phyloP scores from a whole-genome alignment of 2,329 filamentous ascomycete genomes.

The Tolypocladium pustulatum region DNA sequence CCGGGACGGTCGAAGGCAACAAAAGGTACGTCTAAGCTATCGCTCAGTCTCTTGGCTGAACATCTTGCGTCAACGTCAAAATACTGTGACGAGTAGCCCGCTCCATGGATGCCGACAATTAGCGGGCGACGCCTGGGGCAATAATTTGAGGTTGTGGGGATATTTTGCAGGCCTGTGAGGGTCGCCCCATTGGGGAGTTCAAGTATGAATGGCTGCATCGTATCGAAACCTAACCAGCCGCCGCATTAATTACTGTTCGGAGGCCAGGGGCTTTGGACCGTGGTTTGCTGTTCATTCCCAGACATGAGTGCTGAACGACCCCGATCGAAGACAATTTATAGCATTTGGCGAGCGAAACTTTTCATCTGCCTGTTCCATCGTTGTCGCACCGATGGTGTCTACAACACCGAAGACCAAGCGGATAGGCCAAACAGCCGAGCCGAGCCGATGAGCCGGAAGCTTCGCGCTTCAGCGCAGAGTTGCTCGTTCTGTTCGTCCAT shows the following conservation, averaged over 20 bases:
- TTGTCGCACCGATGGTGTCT: too few relatives aligned
- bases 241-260: not conserved
- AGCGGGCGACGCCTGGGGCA: not conserved
- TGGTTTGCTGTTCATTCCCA: not conserved
- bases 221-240: not conserved
- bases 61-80: not conserved
- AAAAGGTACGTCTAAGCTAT: not conserved
- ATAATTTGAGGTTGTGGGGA: not conserved
- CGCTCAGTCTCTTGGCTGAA: not conserved
- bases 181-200: not conserved
- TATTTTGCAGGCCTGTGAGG: not conserved
- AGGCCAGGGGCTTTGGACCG: not conserved
- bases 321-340: not conserved
- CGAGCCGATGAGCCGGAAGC: not conserved
- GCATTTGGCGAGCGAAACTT: not conserved
- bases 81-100: not conserved
- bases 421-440: not conserved
- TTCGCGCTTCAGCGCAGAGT: not conserved
- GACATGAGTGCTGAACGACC: not conserved
- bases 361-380: not conserved
- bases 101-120: not conserved
- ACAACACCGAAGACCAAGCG: not conserved
- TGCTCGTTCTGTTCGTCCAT: not conserved
- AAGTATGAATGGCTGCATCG: not conserved
- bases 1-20: not conserved